phyloP scores from a whole-genome alignment of 2,329 filamentous ascomycete genomes.

The Parascedosporium putredinis region DNA sequence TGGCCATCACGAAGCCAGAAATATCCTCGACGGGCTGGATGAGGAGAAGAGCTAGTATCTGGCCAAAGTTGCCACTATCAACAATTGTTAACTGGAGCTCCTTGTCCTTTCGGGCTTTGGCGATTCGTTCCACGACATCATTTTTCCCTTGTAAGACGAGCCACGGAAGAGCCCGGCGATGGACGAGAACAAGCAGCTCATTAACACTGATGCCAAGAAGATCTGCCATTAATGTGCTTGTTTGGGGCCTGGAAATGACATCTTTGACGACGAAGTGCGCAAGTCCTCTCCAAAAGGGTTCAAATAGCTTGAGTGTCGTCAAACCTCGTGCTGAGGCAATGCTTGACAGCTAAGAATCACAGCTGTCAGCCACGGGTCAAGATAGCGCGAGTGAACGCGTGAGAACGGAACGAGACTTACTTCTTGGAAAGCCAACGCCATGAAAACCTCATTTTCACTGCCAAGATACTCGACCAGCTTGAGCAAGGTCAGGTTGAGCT shows the following conservation, averaged over 20 bases:
- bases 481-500: constrained; percentile 76
- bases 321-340: constrained; percentile 56
- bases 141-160: constrained; percentile 68
- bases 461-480: constrained; percentile 81
- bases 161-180: constrained; percentile 75
- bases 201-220: constrained; percentile 65
- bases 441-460: constrained; percentile 68
- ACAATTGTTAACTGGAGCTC: constrained; percentile 48
- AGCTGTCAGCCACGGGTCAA: too few relatives aligned
- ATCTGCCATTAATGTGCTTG: constrained; percentile 70
- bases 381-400: background rate
- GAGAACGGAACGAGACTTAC: constrained; percentile 27
- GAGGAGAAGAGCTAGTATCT: constrained; percentile 49
- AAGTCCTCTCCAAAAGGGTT: constrained; percentile 80
- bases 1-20: constrained; percentile 57
- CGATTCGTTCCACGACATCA: constrained; percentile 73
- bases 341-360: constrained; percentile 30
- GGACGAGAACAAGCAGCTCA: constrained; percentile 64
- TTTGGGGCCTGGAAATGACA: constrained; percentile 68
- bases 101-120: constrained; percentile 61
- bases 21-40: constrained; percentile 45
- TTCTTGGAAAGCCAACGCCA: constrained; percentile 74
- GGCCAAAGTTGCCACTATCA: constrained; percentile 44
- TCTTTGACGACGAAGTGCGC: constrained; percentile 77
- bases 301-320: constrained; percentile 59